These are phyloP conservation scores for Eutrema japonicum DNA, from an alignment of 345 rosid genomes.

Conservation along the genomic window DNA sequence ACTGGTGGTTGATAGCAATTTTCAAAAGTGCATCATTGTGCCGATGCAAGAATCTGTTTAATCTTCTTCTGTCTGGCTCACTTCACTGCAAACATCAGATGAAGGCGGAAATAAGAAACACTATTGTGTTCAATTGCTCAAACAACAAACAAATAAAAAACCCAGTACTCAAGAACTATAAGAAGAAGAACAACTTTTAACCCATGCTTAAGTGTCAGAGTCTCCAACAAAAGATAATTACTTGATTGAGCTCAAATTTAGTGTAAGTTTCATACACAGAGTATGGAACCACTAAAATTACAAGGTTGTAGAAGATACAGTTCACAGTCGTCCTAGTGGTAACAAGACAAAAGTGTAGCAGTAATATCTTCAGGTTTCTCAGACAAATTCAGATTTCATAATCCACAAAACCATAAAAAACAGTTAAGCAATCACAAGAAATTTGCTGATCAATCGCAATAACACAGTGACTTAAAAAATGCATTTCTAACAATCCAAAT, in stretches of 20 bases:
- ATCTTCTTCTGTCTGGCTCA: slow-evolving; percentile 54
- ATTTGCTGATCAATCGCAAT: neutral
- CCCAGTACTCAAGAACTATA: neutral
- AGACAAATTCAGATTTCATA: neutral
- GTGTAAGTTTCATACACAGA: neutral
- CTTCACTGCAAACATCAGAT: slow-evolving; percentile 56
- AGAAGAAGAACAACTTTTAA: neutral
- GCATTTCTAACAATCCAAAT: neutral
- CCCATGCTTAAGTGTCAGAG: neutral
- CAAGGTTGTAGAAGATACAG: neutral
- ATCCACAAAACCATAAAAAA: neutral
- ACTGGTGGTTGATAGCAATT: neutral
- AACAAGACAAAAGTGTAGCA: neutral
- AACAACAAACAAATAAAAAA: neutral
- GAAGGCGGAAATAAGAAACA: neutral
- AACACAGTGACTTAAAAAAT: neutral
- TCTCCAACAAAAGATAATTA: neutral
- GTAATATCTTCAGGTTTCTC: neutral
- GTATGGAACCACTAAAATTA: neutral
- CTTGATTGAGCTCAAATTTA: neutral
- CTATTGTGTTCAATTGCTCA: neutral
- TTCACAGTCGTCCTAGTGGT: neutral
- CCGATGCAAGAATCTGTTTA: slow-evolving; percentile 61
- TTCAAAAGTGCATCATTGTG: slow-evolving; percentile 56
- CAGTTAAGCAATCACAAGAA: neutral